Evolutionary conservation across 805 yeast genomes (phyloP).

Genomic region (Saturnispora mendoncae): DNA sequence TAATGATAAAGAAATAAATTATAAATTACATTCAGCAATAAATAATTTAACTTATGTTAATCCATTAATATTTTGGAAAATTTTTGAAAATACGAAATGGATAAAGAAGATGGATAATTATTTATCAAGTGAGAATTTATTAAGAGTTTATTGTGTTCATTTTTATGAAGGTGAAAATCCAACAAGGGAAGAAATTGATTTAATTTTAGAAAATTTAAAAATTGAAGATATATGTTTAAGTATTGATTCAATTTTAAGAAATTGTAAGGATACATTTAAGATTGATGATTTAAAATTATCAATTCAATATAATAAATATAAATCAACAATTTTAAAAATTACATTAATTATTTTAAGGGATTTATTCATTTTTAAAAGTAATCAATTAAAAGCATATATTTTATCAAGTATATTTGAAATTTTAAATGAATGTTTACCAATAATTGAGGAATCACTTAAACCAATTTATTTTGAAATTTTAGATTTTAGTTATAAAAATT

Average conservation of each 20-base stretch:
- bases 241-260: constrained; percentile 16
- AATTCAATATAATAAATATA: constrained; percentile 25
- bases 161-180: constrained; percentile 8
- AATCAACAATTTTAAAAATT: constrained; percentile 17
- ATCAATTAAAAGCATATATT: constrained; percentile 15
- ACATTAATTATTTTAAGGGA: constrained; percentile 15
- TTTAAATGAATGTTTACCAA: constrained; percentile 20
- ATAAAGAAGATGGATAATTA: constrained; percentile 13
- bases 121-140: constrained; percentile 23
- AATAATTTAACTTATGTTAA: constrained; percentile 19
- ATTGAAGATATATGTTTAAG: constrained; percentile 22
- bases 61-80: constrained; percentile 18
- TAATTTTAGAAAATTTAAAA: constrained; percentile 14
- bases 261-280: constrained; percentile 23
- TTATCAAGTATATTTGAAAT: constrained; percentile 19
- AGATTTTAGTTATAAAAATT: constrained; percentile 9
- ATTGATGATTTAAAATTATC: constrained; percentile 23
- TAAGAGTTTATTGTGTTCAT: constrained; percentile 21
- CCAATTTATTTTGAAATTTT: constrained; percentile 13
- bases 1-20: constrained; percentile 10
- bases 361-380: constrained; percentile 9
- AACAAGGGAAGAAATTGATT: constrained; percentile 6
- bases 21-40: constrained; percentile 19
- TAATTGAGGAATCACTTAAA: constrained; percentile 13
- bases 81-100: constrained; percentile 16